Evolutionary conservation across 768 basidiomycete species (phyloP).

Genomic region (Tremella yokohamensis): DNA sequence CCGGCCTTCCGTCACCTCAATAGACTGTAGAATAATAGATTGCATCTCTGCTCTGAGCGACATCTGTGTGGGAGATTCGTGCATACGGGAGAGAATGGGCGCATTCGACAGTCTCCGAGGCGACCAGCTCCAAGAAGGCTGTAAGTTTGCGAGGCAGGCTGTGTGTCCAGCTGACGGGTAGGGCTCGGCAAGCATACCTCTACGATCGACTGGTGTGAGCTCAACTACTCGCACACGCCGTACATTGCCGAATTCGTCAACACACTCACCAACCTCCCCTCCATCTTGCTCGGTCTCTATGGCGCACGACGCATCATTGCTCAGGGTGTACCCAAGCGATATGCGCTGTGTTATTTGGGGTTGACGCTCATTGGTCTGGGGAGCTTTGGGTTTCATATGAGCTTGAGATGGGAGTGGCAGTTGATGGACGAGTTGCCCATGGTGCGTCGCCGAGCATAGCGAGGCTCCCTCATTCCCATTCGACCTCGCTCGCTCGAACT

Average conservation of each 20-base stretch:
- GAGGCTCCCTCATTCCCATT: no score
- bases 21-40: no score
- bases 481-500: neutral
- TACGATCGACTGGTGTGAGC: conserved; percentile 53
- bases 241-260: conserved; percentile 77
- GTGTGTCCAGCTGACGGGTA: neutral
- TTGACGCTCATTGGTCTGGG: conserved; percentile 70
- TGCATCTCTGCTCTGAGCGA: no score
- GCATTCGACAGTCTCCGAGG: conserved; percentile 40
- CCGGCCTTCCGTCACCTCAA: no score
- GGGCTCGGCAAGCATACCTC: neutral
- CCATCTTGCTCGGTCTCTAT: conserved; percentile 58
- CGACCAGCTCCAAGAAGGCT: conserved; percentile 36
- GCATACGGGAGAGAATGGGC: conserved; percentile 19
- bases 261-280: conserved; percentile 67
- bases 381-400: conserved; percentile 74
- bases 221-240: conserved; percentile 72
- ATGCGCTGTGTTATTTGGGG: conserved; percentile 51
- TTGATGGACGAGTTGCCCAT: conserved; percentile 75
- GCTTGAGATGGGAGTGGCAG: conserved; percentile 70
- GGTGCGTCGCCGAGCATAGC: conserved; percentile 50
- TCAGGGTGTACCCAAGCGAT: conserved; percentile 53
- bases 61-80: no score
- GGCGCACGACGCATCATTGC: conserved; percentile 51
- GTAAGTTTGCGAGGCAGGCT: conserved; percentile 10